Percentiles rank a stretch among this genome's conserved stretches.
phyloP scores from a whole-genome alignment of 2,329 filamentous ascomycete genomes.

The Seiridium cupressi region DNA sequence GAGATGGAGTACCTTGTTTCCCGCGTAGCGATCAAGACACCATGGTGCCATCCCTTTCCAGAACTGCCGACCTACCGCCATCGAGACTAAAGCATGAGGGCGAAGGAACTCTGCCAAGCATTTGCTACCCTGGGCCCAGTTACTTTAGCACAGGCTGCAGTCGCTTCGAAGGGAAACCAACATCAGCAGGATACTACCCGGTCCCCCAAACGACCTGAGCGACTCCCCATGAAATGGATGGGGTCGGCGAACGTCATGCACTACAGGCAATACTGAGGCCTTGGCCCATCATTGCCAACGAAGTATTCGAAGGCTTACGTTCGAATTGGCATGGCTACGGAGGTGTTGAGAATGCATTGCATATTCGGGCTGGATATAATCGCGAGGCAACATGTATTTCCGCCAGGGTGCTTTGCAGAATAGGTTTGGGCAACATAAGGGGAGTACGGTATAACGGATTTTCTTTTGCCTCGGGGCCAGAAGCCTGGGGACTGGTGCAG shows the following conservation, averaged over 20 bases:
- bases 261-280: no score
- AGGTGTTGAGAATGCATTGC: not conserved
- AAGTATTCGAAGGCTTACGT: not conserved
- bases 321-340: not conserved
- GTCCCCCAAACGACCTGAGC: slow-evolving; percentile 46
- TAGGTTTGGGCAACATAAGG: not conserved
- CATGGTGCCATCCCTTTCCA: slow-evolving; percentile 27
- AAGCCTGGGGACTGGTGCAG: no score
- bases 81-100: slow-evolving; percentile 51
- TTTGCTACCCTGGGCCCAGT: slow-evolving; percentile 41
- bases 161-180: slow-evolving; percentile 52
- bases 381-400: not conserved
- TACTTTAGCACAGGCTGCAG: slow-evolving; percentile 42
- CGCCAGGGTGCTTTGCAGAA: not conserved
- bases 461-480: no score
- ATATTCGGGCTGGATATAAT: not conserved
- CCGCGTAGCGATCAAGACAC: slow-evolving; percentile 30
- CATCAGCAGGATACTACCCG: slow-evolving; percentile 53
- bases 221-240: not conserved
- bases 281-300: no score
- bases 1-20: slow-evolving; percentile 49
- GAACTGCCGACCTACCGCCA: slow-evolving; percentile 24
- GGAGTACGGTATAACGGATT: not conserved
- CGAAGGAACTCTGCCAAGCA: slow-evolving; percentile 43
- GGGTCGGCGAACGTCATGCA: not conserved